Percentiles rank a stretch among this genome's conserved stretches.
Evolutionary conservation across 164 flowering plant species (phyloP).

Genomic region (Kalanchoe fedtschenkoi): DNA sequence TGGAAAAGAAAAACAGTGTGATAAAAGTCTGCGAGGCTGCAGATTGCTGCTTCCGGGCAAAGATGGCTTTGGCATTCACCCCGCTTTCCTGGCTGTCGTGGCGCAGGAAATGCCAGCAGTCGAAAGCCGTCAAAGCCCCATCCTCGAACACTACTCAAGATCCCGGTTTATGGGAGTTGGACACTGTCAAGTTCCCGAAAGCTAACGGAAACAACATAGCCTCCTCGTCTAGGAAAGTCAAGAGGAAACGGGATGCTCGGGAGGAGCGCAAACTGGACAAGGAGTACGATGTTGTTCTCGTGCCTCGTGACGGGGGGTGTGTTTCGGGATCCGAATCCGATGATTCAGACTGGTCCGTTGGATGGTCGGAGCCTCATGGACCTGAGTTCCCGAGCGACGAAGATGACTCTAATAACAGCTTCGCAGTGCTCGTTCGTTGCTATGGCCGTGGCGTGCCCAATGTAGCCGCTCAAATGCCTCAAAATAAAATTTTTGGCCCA

Average conservation of each 20-base stretch:
- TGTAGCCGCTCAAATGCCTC: constrained; percentile 18
- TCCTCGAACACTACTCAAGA: constrained; percentile 24
- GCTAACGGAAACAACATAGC: constrained; percentile 15
- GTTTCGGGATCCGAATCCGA: constrained; percentile 80
- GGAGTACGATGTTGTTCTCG: constrained; percentile 74
- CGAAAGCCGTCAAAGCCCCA: constrained; percentile 23
- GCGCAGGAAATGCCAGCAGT: constrained; percentile 34
- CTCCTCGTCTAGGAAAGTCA: constrained; percentile 42
- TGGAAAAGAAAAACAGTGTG: too few relatives aligned
- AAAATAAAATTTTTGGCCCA: constrained; percentile 22
- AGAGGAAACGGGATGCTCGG: constrained; percentile 64
- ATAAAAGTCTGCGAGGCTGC: too few relatives aligned
- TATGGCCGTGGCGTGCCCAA: constrained; percentile 40
- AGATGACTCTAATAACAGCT: constrained; percentile 36
- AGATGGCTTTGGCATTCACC: constrained; percentile 35
- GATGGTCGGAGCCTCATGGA: constrained; percentile 90
- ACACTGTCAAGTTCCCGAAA: constrained; percentile 32
- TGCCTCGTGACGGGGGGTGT: constrained; percentile 78
- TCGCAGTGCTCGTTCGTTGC: constrained; percentile 83
- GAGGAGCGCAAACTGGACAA: constrained; percentile 58
- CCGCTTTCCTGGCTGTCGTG: constrained; percentile 40
- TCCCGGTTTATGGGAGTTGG: constrained; percentile 25
- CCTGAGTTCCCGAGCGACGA: constrained; percentile 62
- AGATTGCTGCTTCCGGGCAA: neutral
- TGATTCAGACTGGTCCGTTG: constrained; percentile 84